phyloP scores from a whole-genome alignment of 176 grass and related monocot genomes.

The Rhipidocladum racemiflorum region DNA sequence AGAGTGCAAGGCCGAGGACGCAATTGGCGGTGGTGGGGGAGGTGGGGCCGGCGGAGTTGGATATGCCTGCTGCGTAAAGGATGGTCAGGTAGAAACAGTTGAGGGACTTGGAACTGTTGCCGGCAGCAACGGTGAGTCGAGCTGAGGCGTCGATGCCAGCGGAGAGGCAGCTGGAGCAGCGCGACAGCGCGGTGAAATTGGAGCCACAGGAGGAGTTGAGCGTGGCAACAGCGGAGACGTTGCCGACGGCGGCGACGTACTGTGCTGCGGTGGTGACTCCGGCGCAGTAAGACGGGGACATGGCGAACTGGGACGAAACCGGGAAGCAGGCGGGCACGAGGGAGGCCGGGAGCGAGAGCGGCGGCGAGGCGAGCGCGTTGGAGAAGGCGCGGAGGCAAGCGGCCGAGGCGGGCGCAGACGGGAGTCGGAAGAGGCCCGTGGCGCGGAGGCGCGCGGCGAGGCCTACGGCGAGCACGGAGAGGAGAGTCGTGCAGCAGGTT shows the following conservation, averaged over 20 bases:
- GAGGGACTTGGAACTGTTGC: slow-evolving; percentile 39
- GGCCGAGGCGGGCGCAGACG: slow-evolving; percentile 39
- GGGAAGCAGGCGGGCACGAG: slow-evolving; percentile 62
- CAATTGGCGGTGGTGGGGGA: slow-evolving; percentile 50
- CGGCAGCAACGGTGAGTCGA: slow-evolving; percentile 46
- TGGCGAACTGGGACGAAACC: slow-evolving; percentile 36
- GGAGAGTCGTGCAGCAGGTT: slow-evolving; percentile 59
- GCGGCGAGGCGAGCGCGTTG: slow-evolving; percentile 38
- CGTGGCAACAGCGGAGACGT: neutral
- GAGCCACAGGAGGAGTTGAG: slow-evolving; percentile 59
- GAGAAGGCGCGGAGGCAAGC: slow-evolving; percentile 58
- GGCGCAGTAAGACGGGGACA: slow-evolving; percentile 58
- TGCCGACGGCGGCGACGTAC: slow-evolving; percentile 11
- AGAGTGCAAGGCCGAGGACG: slow-evolving; percentile 48
- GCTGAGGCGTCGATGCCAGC: slow-evolving; percentile 46
- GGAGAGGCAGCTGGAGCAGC: slow-evolving; percentile 43
- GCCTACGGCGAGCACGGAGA: slow-evolving; percentile 59
- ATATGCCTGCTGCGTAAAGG: slow-evolving; percentile 60
- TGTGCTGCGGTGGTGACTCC: slow-evolving; percentile 45
- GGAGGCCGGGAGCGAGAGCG: slow-evolving; percentile 50
- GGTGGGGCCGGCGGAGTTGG: slow-evolving; percentile 39
- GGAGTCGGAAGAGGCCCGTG: slow-evolving; percentile 70
- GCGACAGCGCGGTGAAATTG: slow-evolving; percentile 35
- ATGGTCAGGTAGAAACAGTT: slow-evolving; percentile 67
- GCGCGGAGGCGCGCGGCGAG: slow-evolving; percentile 48